Conservation (phyloP, 352 stramenopile species). For the Phytophthora melonis region DNA sequence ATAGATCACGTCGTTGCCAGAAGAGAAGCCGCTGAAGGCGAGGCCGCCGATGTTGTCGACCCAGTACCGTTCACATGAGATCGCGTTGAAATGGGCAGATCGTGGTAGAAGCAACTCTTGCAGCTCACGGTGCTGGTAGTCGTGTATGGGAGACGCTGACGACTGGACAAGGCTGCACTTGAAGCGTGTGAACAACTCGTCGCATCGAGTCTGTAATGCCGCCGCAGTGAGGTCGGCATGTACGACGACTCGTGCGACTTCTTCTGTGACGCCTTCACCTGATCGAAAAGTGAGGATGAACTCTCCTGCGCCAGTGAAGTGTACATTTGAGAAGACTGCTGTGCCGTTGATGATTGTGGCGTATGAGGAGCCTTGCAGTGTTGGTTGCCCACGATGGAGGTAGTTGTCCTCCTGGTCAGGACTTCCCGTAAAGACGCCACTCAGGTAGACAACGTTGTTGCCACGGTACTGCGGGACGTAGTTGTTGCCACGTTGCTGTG, state of each 20-base stretch:
- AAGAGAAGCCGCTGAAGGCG: conserved; percentile 24
- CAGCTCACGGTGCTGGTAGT: conserved; percentile 12
- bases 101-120: conserved; percentile 38
- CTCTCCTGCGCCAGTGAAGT: conserved; percentile 51
- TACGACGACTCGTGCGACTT: conserved; percentile 55
- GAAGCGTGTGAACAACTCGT: conserved; percentile 47
- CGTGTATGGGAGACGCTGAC: not conserved
- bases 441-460: conserved; percentile 35
- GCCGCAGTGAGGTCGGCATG: conserved; percentile 40
- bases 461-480: not conserved
- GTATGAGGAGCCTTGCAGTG: conserved; percentile 25
- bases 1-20: conserved; percentile 40
- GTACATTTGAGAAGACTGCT: conserved; percentile 45
- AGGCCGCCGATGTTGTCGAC: conserved; percentile 41
- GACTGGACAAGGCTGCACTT: conserved; percentile 30
- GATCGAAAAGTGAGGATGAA: conserved; percentile 52
- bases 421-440: conserved; percentile 5
- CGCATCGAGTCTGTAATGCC: conserved; percentile 31
- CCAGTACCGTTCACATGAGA: conserved; percentile 57
- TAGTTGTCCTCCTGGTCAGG: conserved; percentile 1
- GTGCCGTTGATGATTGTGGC: conserved; percentile 49
- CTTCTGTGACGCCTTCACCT: conserved; percentile 32
- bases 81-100: conserved; percentile 28
- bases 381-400: conserved; percentile 9
- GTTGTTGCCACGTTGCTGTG: not conserved